phyloP scores from a whole-genome alignment of 2,329 filamentous ascomycete genomes.

The Alternaria ethzedia region DNA sequence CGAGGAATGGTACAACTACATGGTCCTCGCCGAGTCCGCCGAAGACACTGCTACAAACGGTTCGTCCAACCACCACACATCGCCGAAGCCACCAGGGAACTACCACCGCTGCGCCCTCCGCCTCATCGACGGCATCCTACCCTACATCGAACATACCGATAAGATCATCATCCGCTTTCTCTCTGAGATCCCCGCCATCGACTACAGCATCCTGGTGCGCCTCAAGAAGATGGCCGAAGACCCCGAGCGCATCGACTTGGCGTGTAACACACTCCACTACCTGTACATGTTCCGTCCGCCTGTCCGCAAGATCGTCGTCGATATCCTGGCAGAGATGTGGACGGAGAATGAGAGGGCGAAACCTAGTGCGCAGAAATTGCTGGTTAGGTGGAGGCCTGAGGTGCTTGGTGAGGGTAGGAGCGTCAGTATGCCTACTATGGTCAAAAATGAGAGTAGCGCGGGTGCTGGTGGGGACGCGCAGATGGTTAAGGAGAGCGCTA shows the following conservation, averaged over 20 bases:
- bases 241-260: constrained; percentile 67
- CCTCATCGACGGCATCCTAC: constrained; percentile 86
- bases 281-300: constrained; percentile 61
- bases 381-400: constrained; percentile 62
- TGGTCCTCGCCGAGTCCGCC: constrained; percentile 56
- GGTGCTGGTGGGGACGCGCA: constrained; percentile 8
- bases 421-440: constrained; percentile 17
- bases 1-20: constrained; percentile 98
- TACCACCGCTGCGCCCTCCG: constrained; percentile 82
- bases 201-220: constrained; percentile 71
- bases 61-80: constrained; percentile 55
- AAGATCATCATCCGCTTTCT: constrained; percentile 89
- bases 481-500: constrained; percentile 30
- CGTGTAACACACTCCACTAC: constrained; percentile 63
- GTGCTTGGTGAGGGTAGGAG: constrained; percentile 42
- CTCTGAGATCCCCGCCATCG: constrained; percentile 86
- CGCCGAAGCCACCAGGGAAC: constrained; percentile 54
- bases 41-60: constrained; percentile 29
- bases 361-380: constrained; percentile 59
- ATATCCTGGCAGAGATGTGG: constrained; percentile 66
- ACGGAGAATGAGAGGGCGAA: constrained; percentile 54
- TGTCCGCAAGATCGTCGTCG: constrained; percentile 62
- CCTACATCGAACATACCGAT: constrained; percentile 90
- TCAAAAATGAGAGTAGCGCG: constrained; percentile 27
- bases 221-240: constrained; percentile 70